phyloP scores from a whole-genome alignment of 2,329 filamentous ascomycete genomes.

The Aspergillus fumigatus region DNA sequence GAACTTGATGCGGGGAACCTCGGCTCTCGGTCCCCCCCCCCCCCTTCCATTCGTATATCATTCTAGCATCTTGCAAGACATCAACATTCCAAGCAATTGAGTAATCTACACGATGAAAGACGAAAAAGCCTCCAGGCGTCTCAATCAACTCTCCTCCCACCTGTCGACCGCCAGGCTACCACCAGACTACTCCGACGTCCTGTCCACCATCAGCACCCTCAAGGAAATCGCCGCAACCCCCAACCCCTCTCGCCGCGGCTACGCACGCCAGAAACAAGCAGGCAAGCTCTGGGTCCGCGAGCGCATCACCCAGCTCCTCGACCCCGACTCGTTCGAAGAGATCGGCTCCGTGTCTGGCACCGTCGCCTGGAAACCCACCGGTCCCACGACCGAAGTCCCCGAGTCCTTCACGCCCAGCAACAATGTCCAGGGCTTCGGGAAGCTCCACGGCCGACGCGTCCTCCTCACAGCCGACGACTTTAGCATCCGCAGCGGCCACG shows the following conservation, averaged over 20 bases:
- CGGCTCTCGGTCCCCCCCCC: not conserved
- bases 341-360: slow-evolving; percentile 58
- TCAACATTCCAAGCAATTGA: not conserved
- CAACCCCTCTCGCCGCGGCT: slow-evolving; percentile 51
- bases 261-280: slow-evolving; percentile 58
- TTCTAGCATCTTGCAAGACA: not conserved
- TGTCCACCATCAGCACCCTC: slow-evolving; percentile 52
- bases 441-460: slow-evolving; percentile 50
- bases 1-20: not conserved
- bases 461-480: slow-evolving; percentile 63
- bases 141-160: slow-evolving; percentile 47
- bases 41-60: not conserved
- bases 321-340: slow-evolving; percentile 53
- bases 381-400: slow-evolving; percentile 37
- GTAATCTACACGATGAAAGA: slow-evolving; percentile 9
- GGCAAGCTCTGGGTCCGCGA: slow-evolving; percentile 64
- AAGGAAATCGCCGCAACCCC: slow-evolving; percentile 53
- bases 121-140: slow-evolving; percentile 37
- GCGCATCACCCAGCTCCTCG: slow-evolving; percentile 55
- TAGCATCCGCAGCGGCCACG: slow-evolving; percentile 59
- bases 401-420: slow-evolving; percentile 55
- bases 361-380: slow-evolving; percentile 52
- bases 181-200: slow-evolving; percentile 59
- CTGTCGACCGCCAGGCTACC: slow-evolving; percentile 41
- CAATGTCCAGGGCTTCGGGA: slow-evolving; percentile 58